Conservation (phyloP, 805 yeast genomes). For the Candida broadrunensis region DNA sequence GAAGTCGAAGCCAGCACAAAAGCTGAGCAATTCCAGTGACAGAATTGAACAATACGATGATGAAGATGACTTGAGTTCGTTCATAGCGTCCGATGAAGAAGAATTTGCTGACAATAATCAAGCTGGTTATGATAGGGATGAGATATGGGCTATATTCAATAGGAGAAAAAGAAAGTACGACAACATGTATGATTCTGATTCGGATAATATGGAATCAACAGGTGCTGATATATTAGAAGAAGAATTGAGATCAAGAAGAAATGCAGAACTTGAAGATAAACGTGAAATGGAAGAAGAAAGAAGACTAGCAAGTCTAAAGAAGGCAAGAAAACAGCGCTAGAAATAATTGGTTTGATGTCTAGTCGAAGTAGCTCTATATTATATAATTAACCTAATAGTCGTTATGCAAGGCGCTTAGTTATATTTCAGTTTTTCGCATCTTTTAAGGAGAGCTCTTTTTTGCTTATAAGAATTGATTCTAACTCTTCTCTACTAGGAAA, state of each 20-base stretch:
- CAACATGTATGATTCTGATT: conserved; percentile 40
- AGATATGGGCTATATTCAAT: conserved; percentile 85
- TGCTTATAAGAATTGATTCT: too few species aligned
- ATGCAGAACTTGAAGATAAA: conserved; percentile 74
- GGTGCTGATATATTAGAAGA: conserved; percentile 87
- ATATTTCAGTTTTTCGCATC: too few species aligned
- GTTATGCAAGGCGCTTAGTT: too few species aligned
- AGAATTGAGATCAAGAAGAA: conserved; percentile 64
- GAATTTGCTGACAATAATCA: background rate
- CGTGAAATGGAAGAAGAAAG: conserved; percentile 64
- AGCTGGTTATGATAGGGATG: conserved; percentile 71
- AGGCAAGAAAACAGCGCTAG: conserved; percentile 15
- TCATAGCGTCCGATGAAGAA: conserved; percentile 53
- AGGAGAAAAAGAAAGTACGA: conserved; percentile 47
- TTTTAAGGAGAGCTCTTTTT: too few species aligned
- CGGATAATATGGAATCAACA: conserved; percentile 88
- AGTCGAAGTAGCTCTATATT: too few species aligned
- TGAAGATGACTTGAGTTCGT: conserved; percentile 51
- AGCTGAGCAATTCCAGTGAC: too few species aligned
- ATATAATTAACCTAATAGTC: too few species aligned
- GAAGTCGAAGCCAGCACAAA: conserved; percentile 22
- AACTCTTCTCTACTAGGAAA: too few species aligned
- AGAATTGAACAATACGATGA: too few species aligned
- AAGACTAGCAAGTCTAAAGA: conserved; percentile 29
- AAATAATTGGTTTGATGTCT: too few species aligned